Conservation (phyloP, 768 basidiomycete genomes). For the Pisolithus orientalis region DNA sequence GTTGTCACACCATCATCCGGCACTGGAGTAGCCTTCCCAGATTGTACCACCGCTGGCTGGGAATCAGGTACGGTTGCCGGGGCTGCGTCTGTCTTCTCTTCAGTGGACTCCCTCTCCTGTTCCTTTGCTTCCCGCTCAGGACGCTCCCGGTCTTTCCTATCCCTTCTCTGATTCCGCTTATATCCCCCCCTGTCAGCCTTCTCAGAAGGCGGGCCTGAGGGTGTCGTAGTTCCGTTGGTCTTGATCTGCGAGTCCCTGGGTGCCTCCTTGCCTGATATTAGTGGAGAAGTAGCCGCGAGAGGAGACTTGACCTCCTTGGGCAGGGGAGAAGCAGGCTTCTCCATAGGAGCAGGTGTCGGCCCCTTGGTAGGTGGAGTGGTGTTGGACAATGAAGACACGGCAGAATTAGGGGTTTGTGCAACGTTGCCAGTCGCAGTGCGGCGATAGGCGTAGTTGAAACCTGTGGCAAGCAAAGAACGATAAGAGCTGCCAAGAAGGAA, state of each 20-base stretch:
- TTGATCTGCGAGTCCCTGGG: constrained; percentile 27
- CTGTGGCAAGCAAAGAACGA: constrained; percentile 30
- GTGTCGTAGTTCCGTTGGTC: constrained; percentile 27
- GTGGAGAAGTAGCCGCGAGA: constrained; percentile 30
- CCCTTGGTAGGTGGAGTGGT: constrained; percentile 23
- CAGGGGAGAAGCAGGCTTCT: constrained; percentile 30
- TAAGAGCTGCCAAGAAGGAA: constrained; percentile 6
- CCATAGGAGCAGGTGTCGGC: constrained; percentile 28
- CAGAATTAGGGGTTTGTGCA: constrained; percentile 53
- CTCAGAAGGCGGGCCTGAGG: constrained; percentile 30
- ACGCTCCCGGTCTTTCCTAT: constrained; percentile 51
- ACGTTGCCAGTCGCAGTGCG: constrained; percentile 55
- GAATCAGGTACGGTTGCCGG: constrained; percentile 19
- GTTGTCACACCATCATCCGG: constrained; percentile 21
- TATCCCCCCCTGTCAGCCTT: constrained; percentile 51
- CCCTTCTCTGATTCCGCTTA: constrained; percentile 59
- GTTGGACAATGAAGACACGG: constrained; percentile 45
- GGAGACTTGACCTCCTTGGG: constrained; percentile 29
- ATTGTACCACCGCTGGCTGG: constrained; percentile 21
- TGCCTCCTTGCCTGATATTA: constrained; percentile 20
- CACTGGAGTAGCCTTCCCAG: constrained; percentile 35
- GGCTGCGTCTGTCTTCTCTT: constrained; percentile 22
- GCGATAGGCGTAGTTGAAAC: constrained; percentile 95
- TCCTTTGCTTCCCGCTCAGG: constrained; percentile 36
- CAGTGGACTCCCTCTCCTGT: constrained; percentile 26